Base-by-base conservation (phyloP, 164 flowering plant genomes). In the Warburgia ugandensis region DNA sequence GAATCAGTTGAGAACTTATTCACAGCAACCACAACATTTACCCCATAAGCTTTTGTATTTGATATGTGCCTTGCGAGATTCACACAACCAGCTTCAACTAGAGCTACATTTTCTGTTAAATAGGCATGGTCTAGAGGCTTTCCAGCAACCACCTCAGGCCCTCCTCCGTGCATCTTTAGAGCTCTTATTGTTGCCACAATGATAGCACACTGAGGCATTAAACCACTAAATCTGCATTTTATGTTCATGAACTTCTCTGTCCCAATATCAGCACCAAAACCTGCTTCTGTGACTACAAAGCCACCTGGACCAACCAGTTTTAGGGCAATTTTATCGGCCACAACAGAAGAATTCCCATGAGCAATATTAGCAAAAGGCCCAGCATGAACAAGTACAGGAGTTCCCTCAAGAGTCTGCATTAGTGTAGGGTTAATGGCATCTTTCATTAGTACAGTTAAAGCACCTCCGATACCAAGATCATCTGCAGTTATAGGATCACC, bases 311-410 rank as follows among this genome's bases (percentile, higher is more conserved):
- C 99, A 19, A 92, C 99, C 52, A 94, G 66, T 64, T 86, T 94
- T 41, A 86, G 46, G 5, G 97, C 99, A 56, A 94, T 89, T 66
- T 84, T 94, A 69, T 89, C 97, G 32, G 99, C 99, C 30, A 89
- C 88, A 39, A 94, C 68, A 29, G 97, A 89, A 32, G 97, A 89
- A 68, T 86, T 88, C n/a, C 99, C 99, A 61, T 94, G 99, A 50
- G 99, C 97, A 62, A 94, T 94, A 60, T 94, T 94, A 36, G 99
- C 99, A 78, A 94, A 94, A 5, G 99, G 99, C 16, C 99, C 99
- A 4, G 97, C 99, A 66, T 94, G 99, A 61, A 94, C 97, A 64
- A 94, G 88, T 52, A 89, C 99, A 9, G 99, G 94, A 10, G 99
- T 89, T 28, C 97, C 97, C 61, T 94, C 99, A 8, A 94, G 96